Conservation (phyloP, 2,329 filamentous ascomycete genomes). For the Ceratocystis cubensis region DNA sequence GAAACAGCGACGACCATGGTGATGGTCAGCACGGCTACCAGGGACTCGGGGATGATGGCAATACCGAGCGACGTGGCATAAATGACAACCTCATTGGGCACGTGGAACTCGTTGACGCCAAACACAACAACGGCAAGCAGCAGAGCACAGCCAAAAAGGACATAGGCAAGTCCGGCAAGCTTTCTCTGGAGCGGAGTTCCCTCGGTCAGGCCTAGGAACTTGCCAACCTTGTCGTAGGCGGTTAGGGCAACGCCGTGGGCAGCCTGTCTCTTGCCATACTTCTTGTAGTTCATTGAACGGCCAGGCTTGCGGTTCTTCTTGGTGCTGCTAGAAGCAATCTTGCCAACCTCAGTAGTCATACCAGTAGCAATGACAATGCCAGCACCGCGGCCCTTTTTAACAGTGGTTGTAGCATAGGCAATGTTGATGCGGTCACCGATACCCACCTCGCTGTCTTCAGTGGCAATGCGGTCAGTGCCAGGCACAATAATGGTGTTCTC, state of each 20-base stretch:
- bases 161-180: slow-evolving; percentile 62
- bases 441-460: slow-evolving; percentile 40
- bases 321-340: slow-evolving; percentile 47
- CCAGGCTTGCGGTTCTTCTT: slow-evolving; percentile 45
- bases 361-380: slow-evolving; percentile 63
- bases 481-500: slow-evolving; percentile 36
- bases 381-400: slow-evolving; percentile 59
- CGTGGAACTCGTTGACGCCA: slow-evolving; percentile 41
- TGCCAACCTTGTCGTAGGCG: slow-evolving; percentile 38
- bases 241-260: slow-evolving; percentile 37
- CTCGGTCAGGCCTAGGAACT: slow-evolving; percentile 48
- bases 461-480: slow-evolving; percentile 35
- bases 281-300: slow-evolving; percentile 41
- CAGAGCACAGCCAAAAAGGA: slow-evolving; percentile 60
- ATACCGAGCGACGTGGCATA: slow-evolving; percentile 48
- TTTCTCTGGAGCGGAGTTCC: slow-evolving; percentile 71
- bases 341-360: slow-evolving; percentile 59
- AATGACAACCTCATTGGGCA: slow-evolving; percentile 42
- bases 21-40: slow-evolving; percentile 57
- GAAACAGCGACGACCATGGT: slow-evolving; percentile 56
- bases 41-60: slow-evolving; percentile 50
- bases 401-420: slow-evolving; percentile 60
- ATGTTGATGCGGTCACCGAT: slow-evolving; percentile 64
- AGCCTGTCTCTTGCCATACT: slow-evolving; percentile 40
- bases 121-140: slow-evolving; percentile 46